A percentile compares a stretch with the other conserved stretches of the same genome.
Conservation (phyloP, 2,329 filamentous ascomycete species). For the Madurella mycetomatis region DNA sequence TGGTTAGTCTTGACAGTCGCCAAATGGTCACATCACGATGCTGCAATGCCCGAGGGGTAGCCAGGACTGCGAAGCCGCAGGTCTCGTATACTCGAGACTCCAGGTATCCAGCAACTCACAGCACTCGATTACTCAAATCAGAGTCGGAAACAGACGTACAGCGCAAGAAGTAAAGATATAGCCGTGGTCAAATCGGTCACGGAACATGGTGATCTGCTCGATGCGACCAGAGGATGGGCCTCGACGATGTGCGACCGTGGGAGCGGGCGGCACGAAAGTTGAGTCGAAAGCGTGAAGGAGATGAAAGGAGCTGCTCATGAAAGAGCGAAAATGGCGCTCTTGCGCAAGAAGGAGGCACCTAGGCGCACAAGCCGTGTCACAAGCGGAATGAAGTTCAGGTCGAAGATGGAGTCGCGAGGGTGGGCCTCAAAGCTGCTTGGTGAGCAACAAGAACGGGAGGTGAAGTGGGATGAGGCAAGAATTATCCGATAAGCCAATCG, state of each 20-base stretch:
- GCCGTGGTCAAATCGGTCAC: conserved; percentile 13
- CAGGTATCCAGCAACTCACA: too few species aligned
- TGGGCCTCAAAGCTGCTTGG: conserved; percentile 13
- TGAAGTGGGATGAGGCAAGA: conserved; percentile 20
- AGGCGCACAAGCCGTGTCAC: conserved; percentile 6
- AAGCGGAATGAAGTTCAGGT: conserved; percentile 12
- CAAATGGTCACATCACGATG: background rate
- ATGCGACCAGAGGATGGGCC: conserved; percentile 1
- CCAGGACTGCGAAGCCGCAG: too few species aligned
- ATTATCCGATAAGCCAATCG: conserved; percentile 25
- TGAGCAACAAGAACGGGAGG: background rate
- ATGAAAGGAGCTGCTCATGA: background rate
- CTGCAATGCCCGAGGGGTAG: too few species aligned
- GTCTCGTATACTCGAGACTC: too few species aligned
- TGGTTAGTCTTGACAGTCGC: background rate
- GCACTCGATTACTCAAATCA: too few species aligned
- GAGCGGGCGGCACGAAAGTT: background rate
- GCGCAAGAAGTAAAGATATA: conserved; percentile 16
- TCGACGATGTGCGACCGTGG: background rate
- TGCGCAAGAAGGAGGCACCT: background rate
- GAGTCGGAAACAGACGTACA: conserved; percentile 16
- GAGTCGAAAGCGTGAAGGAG: background rate
- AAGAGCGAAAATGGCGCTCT: background rate
- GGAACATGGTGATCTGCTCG: conserved; percentile 24
- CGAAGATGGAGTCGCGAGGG: conserved; percentile 11